Conservation (phyloP, 306 rosid genomes). For the Citrullus amarus region DNA sequence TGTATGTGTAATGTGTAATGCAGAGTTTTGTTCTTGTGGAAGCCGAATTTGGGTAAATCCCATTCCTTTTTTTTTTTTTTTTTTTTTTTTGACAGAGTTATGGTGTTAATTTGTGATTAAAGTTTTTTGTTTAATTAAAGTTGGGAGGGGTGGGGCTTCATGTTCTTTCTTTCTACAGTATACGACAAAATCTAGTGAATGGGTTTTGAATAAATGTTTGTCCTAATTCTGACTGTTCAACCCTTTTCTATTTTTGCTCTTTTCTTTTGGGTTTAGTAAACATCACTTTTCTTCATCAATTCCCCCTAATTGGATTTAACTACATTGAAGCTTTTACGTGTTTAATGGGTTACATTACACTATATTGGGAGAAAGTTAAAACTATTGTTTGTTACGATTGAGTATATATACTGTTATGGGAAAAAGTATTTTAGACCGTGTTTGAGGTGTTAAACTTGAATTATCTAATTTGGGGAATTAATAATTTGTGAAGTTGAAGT, state of each 20-base stretch:
- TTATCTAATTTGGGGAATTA: no score
- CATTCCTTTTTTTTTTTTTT: background rate
- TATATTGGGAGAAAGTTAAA: no score
- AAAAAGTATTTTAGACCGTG: no score
- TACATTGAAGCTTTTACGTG: no score
- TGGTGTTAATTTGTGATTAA: background rate
- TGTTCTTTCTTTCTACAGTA: background rate
- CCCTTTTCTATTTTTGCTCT: background rate
- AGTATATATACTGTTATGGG: no score
- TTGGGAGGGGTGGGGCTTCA: background rate
- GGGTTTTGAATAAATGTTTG: background rate
- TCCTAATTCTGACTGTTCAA: background rate
- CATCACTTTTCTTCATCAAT: no score
- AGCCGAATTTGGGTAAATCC: background rate
- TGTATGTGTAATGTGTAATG: background rate
- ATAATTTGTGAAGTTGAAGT: no score
- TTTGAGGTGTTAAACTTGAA: no score
- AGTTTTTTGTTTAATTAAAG: background rate
- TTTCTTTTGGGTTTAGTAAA: no score
- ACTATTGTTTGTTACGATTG: no score
- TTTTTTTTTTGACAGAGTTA: background rate
- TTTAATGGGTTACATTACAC: no score
- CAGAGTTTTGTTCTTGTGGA: background rate
- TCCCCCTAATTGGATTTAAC: no score
- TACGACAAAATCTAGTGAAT: background rate